phyloP scores from a whole-genome alignment of 129 eudicot species.

The Solidago caesia region DNA sequence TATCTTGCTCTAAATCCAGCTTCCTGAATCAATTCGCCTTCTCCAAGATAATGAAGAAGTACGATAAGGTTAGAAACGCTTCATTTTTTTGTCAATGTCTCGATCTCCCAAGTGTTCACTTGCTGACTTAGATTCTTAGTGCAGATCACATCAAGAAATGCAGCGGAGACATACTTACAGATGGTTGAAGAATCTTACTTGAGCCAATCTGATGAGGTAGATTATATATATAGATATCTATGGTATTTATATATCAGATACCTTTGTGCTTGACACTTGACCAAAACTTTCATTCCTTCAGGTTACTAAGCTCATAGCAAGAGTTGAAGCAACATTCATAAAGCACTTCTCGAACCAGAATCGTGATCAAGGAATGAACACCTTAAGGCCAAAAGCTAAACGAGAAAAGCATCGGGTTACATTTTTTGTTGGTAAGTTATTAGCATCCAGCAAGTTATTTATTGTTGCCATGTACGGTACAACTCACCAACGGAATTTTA shows the following conservation, averaged over 20 bases:
- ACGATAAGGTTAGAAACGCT: constrained; percentile 49
- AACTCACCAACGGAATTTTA: neutral
- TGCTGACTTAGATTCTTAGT: neutral
- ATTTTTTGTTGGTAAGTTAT: constrained; percentile 39
- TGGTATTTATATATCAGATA: no score
- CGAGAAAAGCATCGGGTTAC: constrained; percentile 47
- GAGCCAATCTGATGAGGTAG: constrained; percentile 57
- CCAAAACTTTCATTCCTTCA: constrained; percentile 6
- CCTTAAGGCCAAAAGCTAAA: constrained; percentile 43
- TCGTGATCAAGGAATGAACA: constrained; percentile 47
- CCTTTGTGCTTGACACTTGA: neutral
- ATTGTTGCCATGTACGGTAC: neutral
- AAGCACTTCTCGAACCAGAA: constrained; percentile 55
- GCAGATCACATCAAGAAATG: constrained; percentile 47
- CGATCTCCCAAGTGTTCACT: neutral
- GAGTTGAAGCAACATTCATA: constrained; percentile 48
- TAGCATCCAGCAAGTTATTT: neutral
- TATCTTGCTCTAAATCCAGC: constrained; percentile 38
- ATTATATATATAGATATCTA: neutral
- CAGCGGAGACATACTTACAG: constrained; percentile 43
- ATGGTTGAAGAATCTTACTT: constrained; percentile 57
- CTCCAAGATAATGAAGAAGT: constrained; percentile 65
- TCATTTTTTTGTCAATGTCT: neutral
- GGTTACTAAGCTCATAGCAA: constrained; percentile 45
- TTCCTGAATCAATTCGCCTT: constrained; percentile 52